phyloP scores from a whole-genome alignment of 2,329 filamentous ascomycete genomes.

The Setomelanomma holmii region DNA sequence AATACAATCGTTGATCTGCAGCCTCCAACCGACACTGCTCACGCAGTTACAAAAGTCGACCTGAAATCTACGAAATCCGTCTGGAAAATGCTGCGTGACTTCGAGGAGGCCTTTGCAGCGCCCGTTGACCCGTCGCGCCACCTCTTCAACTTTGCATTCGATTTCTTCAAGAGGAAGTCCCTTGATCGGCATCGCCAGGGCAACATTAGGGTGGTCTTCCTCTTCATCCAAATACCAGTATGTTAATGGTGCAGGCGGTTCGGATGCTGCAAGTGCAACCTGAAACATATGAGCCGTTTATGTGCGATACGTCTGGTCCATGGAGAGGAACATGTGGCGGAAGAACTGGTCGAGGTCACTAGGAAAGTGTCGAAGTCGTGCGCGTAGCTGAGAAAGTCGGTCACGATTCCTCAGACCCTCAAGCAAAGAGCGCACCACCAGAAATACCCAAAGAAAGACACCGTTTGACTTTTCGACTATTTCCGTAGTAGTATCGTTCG shows the following conservation, averaged over 20 bases:
- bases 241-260: too few relatives aligned
- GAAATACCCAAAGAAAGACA: conserved; percentile 11
- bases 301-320: not conserved
- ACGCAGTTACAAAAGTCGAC: too few relatives aligned
- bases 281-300: not conserved
- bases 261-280: not conserved
- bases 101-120: not conserved
- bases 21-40: too few relatives aligned
- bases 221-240: too few relatives aligned
- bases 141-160: too few relatives aligned
- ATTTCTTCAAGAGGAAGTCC: too few relatives aligned
- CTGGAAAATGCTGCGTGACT: too few relatives aligned
- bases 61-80: too few relatives aligned
- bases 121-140: too few relatives aligned
- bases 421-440: conserved; percentile 4
- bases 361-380: conserved; percentile 12
- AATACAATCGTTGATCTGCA: too few relatives aligned
- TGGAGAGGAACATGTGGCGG: conserved; percentile 10
- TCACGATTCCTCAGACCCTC: conserved; percentile 6
- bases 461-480: conserved; percentile 3
- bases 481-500: not conserved
- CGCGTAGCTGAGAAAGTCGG: conserved; percentile 1
- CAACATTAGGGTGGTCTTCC: too few relatives aligned
- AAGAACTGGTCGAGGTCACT: conserved; percentile 16
- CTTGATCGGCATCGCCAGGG: too few relatives aligned